Evolutionary conservation across 495 filamentous ascomycete species (phyloP), one percentile per base, ranked within the genome.

Genomic region (Daldinia vernicosa): DNA sequence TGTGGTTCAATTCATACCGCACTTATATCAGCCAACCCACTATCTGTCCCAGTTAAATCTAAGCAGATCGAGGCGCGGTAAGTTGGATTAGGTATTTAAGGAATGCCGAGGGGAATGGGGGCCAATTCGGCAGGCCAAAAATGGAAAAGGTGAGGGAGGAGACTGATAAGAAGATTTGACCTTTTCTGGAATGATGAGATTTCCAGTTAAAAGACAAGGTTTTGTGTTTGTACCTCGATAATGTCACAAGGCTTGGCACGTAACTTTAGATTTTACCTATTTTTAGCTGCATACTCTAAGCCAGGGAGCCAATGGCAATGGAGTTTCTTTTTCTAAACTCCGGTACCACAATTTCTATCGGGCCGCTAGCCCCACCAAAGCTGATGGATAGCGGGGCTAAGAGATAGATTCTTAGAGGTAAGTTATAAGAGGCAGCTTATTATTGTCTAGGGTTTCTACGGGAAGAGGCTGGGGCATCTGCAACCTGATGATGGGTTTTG

Each of bases 311-410:
- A 47, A 24, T 47, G 3, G 19, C 9, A 47, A 22, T 47, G 24
- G 17, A 22, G 19, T 11, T 47, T 47, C 43, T 52, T 62, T 62
- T 52, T 52, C 50, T 32, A 53, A 39, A 65, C 28, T 56, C 47
- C 61, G 56, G 61, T 39, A 60, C 54, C 51, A 28, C 14, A 28
- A 54, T 28, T 28, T 57, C 24, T 68, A 62, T 57, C 63, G 55
- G 66, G 19, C 59, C 51, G 59, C 40, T n/a, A 52, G 43, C 66
- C 59, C 66, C 66, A 63, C 59, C 59, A 58, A 58, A 62, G 50
- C 66, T 62, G 59, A 68, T 62, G 40, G 59, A 57, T 62, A 24
- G 66, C 59, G 66, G 66, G 66, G 59, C 50, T 47, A 11, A 27
- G 14, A 53, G 8, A 17, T 52, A 52, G 19, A 30, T 53, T 47